Evolutionary conservation across 768 basidiomycete species (phyloP).

Genomic region (Cystobasidiopsis lactophilus): DNA sequence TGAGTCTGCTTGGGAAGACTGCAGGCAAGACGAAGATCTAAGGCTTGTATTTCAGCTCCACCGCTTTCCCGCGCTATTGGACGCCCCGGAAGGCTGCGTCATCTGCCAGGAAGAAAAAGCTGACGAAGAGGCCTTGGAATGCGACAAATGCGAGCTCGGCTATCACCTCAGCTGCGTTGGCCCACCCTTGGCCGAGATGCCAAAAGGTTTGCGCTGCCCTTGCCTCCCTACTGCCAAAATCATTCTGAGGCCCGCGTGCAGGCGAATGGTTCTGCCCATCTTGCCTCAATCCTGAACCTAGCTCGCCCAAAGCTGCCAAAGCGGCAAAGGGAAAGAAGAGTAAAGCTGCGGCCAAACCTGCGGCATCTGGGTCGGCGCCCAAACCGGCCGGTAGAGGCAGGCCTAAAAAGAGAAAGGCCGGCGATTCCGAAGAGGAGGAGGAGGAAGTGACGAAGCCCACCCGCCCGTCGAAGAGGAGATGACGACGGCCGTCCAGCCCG

Average conservation of each 20-base stretch:
- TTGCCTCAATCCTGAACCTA: neutral
- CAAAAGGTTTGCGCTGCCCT: conserved; percentile 57
- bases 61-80: conserved; percentile 53
- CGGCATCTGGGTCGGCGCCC: too few relatives aligned
- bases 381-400: too few relatives aligned
- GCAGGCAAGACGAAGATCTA: too few relatives aligned
- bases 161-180: conserved; percentile 63
- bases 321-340: conserved; percentile 7
- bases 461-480: too few relatives aligned
- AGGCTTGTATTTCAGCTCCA: too few relatives aligned
- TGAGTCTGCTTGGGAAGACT: too few relatives aligned
- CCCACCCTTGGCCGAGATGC: conserved; percentile 52
- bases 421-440: too few relatives aligned
- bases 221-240: neutral
- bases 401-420: too few relatives aligned
- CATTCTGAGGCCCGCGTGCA: neutral
- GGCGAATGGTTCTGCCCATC: conserved; percentile 16
- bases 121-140: conserved; percentile 55
- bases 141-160: conserved; percentile 86
- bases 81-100: conserved; percentile 44
- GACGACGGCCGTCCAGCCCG: too few relatives aligned
- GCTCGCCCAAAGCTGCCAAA: conserved; percentile 1
- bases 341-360: neutral
- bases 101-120: conserved; percentile 45
- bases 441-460: too few relatives aligned